Evolutionary conservation across 192 early-diverging fungal genomes (phyloP).

Genomic region (Dimargaris cristalligena): DNA sequence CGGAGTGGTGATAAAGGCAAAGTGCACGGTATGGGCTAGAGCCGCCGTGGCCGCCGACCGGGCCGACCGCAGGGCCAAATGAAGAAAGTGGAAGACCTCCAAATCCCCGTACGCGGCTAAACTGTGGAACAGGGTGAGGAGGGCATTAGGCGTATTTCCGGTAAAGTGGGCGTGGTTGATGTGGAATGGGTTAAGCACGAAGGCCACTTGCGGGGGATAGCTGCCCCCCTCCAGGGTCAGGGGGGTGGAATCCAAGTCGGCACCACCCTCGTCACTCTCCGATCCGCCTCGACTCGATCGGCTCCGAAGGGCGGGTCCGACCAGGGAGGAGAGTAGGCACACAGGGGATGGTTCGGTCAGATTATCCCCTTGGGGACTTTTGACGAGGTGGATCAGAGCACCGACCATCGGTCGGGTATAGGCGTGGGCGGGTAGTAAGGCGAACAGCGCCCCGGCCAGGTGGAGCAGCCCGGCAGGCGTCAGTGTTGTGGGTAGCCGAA

Average conservation of each 20-base stretch:
- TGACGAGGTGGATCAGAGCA: conserved; percentile 25
- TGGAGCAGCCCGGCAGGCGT: conserved; percentile 25
- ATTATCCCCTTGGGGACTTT: conserved; percentile 15
- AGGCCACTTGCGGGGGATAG: no score
- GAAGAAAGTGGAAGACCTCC: not conserved
- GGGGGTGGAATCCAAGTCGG: conserved; percentile 20
- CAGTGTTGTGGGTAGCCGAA: conserved; percentile 22
- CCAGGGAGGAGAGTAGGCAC: conserved; percentile 17
- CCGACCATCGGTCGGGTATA: conserved; percentile 29
- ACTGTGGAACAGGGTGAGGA: conserved; percentile 7
- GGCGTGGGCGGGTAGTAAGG: conserved; percentile 22
- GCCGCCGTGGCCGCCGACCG: not conserved
- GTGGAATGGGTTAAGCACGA: conserved; percentile 1
- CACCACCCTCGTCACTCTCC: conserved; percentile 36
- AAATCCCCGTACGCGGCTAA: not conserved
- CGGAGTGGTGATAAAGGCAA: no score
- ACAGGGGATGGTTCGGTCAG: conserved; percentile 22
- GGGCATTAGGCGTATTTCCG: conserved; percentile 12
- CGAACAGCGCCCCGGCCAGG: conserved; percentile 24
- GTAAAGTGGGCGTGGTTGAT: conserved; percentile 12
- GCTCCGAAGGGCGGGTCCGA: conserved; percentile 13
- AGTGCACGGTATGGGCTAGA: not conserved
- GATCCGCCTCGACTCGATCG: conserved; percentile 29
- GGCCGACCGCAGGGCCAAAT: not conserved
- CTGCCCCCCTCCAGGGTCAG: conserved; percentile 18